Percentiles rank a stretch among this genome's conserved stretches.
phyloP scores from a whole-genome alignment of 169 alveolate genomes.

The Plasmodium berghei region DNA sequence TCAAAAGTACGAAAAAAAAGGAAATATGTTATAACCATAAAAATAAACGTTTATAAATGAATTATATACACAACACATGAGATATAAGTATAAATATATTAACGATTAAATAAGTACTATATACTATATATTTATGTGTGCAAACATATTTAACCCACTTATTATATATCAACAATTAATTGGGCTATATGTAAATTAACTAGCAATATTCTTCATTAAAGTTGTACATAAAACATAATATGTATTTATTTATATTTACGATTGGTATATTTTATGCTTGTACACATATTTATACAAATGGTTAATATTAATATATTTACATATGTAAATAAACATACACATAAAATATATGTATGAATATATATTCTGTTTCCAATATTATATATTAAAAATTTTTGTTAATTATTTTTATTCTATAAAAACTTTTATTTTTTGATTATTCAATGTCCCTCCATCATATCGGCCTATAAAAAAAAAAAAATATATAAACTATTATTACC shows the following conservation, averaged over 20 bases:
- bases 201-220: no score
- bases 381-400: conserved; percentile 9
- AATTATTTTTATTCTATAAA: conserved; percentile 46
- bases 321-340: conserved; percentile 5
- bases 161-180: no score
- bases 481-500: neutral
- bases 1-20: conserved; percentile 28
- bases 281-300: neutral
- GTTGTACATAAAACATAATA: no score
- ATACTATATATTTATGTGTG: neutral
- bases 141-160: neutral
- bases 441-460: conserved; percentile 70
- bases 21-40: neutral
- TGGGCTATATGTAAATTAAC: no score
- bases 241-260: no score
- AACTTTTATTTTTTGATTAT: conserved; percentile 65
- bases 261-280: neutral
- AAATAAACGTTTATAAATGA: neutral
- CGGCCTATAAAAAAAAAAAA: conserved; percentile 39
- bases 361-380: neutral
- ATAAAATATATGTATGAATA: neutral
- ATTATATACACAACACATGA: neutral
- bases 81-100: neutral
- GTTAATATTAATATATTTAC: neutral
- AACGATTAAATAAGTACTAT: no score